These are phyloP conservation scores for Daldinia grandis DNA, from an alignment of 495 filamentous ascomycete genomes.

Conservation along the genomic window DNA sequence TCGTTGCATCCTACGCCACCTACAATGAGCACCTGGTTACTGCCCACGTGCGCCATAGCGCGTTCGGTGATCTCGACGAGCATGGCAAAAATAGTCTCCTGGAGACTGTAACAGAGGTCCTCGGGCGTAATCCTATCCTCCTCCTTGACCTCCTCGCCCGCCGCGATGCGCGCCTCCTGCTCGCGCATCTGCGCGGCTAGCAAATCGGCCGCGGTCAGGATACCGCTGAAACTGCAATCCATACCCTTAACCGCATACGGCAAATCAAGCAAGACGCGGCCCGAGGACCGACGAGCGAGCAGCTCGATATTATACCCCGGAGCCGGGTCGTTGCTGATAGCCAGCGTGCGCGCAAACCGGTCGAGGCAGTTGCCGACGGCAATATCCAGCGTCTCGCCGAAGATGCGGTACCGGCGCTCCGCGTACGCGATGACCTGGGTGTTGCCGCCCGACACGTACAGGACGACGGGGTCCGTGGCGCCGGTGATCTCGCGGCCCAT, in stretches of 20 bases:
- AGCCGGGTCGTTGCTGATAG: constrained; percentile 93
- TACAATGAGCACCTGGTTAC: constrained; percentile 89
- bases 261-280: constrained; percentile 77
- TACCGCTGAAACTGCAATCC: constrained; percentile 95
- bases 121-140: constrained; percentile 68
- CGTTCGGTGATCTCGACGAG: constrained; percentile 98
- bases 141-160: constrained; percentile 48
- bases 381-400: constrained; percentile 96
- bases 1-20: constrained; percentile 99
- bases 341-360: constrained; percentile 88
- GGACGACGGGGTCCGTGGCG: constrained; percentile 88
- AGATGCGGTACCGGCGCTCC: constrained; percentile 92
- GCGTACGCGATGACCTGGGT: constrained; percentile 98
- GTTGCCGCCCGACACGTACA: constrained; percentile 97
- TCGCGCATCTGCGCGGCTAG: constrained; percentile 71
- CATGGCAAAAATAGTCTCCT: constrained; percentile 97
- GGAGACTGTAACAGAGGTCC: constrained; percentile 91
- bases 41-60: constrained; percentile 97
- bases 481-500: constrained; percentile 96
- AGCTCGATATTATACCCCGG: constrained; percentile 99
- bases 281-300: constrained; percentile 75
- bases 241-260: constrained; percentile 98
- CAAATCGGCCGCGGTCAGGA: constrained; percentile 81
- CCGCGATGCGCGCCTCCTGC: constrained; percentile 49
- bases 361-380: constrained; percentile 98